A percentile compares a stretch with the other conserved stretches of the same genome.
Evolutionary conservation across 2,329 filamentous ascomycete species (phyloP).

Genomic region (Elsinoe batatas): DNA sequence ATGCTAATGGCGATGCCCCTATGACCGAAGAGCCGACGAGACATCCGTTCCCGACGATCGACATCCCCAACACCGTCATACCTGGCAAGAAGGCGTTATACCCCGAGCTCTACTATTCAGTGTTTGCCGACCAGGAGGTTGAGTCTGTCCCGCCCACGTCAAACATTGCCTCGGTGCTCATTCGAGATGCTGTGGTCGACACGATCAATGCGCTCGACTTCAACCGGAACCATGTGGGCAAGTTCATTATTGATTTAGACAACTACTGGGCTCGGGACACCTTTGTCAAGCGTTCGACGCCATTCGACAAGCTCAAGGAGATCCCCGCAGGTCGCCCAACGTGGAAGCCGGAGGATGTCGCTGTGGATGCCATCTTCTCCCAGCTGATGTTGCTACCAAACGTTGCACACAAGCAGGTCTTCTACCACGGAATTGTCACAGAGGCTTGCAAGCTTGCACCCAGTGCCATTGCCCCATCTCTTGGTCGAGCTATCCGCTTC

Average conservation of each 20-base stretch:
- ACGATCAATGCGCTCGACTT: slow-evolving; percentile 91
- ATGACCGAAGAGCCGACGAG: slow-evolving; percentile 47
- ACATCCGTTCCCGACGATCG: slow-evolving; percentile 67
- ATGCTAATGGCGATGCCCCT: slow-evolving; percentile 26
- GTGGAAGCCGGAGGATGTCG: slow-evolving; percentile 97
- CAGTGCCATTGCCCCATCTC: slow-evolving; percentile 86
- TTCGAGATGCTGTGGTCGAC: slow-evolving; percentile 78
- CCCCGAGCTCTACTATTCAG: slow-evolving; percentile 87
- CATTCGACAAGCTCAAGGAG: slow-evolving; percentile 77
- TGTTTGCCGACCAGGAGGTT: slow-evolving; percentile 78
- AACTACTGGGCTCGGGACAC: slow-evolving; percentile 85
- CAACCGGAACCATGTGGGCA: slow-evolving; percentile 78
- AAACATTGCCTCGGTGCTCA: slow-evolving; percentile 67
- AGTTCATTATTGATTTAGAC: slow-evolving; percentile 86
- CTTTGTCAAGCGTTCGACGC: slow-evolving; percentile 86
- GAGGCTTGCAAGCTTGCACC: slow-evolving; percentile 94
- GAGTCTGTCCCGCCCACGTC: slow-evolving; percentile 69
- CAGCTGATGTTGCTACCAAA: slow-evolving; percentile 81
- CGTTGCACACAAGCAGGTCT: slow-evolving; percentile 88
- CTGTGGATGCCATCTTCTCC: slow-evolving; percentile 94
- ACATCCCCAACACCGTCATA: slow-evolving; percentile 64
- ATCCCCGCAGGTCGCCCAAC: slow-evolving; percentile 57
- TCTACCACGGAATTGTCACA: slow-evolving; percentile 90
- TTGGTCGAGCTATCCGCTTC: slow-evolving; percentile 86
- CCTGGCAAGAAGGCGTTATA: slow-evolving; percentile 69